Conservation (phyloP, 805 yeast genomes). For the Grigorovia transvaalensis region DNA sequence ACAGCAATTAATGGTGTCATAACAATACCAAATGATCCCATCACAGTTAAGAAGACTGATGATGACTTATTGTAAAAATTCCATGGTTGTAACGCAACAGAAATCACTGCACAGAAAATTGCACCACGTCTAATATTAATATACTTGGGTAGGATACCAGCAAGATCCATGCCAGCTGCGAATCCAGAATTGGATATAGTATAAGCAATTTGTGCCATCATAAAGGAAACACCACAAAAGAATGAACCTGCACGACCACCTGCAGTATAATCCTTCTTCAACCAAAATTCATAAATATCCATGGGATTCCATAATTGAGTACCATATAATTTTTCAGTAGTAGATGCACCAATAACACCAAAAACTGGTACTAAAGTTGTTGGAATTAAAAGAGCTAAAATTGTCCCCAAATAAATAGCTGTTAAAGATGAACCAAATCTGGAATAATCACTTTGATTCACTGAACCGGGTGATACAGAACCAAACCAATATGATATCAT, state of each 20-base stretch:
- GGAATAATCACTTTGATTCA: conserved; percentile 34
- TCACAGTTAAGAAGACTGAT: conserved; percentile 30
- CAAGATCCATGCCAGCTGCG: conserved; percentile 37
- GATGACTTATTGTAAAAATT: conserved; percentile 29
- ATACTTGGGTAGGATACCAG: conserved; percentile 32
- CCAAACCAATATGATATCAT: conserved; percentile 36
- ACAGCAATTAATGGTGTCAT: conserved; percentile 33
- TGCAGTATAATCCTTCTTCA: conserved; percentile 25
- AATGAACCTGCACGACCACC: conserved; percentile 32
- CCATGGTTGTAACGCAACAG: conserved; percentile 33
- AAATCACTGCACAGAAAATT: conserved; percentile 26
- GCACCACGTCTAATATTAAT: conserved; percentile 35
- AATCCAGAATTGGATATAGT: conserved; percentile 32
- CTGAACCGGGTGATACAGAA: conserved; percentile 32
- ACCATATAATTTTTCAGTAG: conserved; percentile 29
- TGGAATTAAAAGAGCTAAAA: conserved; percentile 28
- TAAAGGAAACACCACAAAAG: conserved; percentile 32
- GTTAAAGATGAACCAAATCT: conserved; percentile 29
- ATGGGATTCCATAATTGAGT: conserved; percentile 30
- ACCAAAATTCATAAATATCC: conserved; percentile 26
- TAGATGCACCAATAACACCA: conserved; percentile 35
- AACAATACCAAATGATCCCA: conserved; percentile 31
- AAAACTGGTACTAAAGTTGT: conserved; percentile 35
- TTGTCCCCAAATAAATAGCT: conserved; percentile 27
- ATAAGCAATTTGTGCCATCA: conserved; percentile 31